A percentile compares a stretch with the other conserved stretches of the same genome.
These are phyloP conservation scores for Prunus salicina DNA, from an alignment of 306 rosid genomes.

Conservation along the genomic window DNA sequence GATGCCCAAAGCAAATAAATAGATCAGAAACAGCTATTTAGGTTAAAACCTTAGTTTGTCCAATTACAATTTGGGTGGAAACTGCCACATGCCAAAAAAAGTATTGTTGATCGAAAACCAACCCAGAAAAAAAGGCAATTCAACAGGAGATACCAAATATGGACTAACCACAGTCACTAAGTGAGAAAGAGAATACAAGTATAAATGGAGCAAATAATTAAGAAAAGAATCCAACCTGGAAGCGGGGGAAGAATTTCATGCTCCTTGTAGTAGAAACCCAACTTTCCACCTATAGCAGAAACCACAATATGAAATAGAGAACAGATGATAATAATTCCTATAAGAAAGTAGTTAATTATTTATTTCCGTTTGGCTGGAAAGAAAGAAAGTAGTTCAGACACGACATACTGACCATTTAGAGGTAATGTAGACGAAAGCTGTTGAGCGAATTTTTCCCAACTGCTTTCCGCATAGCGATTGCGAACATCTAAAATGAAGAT, in stretches of 20 bases:
- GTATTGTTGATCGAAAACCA: slow-evolving; percentile 13
- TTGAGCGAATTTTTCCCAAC: slow-evolving; percentile 76
- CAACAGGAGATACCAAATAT: background rate
- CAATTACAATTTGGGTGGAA: background rate
- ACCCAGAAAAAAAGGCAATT: background rate
- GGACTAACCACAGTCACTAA: background rate
- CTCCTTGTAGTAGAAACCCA: slow-evolving; percentile 96
- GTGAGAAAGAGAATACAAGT: background rate
- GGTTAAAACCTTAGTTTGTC: background rate
- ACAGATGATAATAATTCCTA: slow-evolving; percentile 6
- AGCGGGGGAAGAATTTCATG: slow-evolving; percentile 97
- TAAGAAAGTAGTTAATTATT: background rate
- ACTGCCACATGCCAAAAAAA: background rate
- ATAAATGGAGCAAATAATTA: background rate
- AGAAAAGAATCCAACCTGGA: slow-evolving; percentile 57
- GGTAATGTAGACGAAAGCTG: slow-evolving; percentile 70
- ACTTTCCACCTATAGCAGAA: slow-evolving; percentile 62
- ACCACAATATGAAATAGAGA: slow-evolving; percentile 22
- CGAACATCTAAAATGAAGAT: slow-evolving; percentile 61
- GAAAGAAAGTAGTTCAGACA: background rate
- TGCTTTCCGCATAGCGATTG: slow-evolving; percentile 56
- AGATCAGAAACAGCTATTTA: background rate
- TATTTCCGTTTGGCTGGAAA: background rate
- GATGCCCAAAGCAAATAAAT: background rate
- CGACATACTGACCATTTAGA: slow-evolving; percentile 55